Evolutionary conservation across 768 basidiomycete genomes (phyloP), one percentile per base, ranked within the genome.

Genomic region (Leucocoprinus birnbaumii): DNA sequence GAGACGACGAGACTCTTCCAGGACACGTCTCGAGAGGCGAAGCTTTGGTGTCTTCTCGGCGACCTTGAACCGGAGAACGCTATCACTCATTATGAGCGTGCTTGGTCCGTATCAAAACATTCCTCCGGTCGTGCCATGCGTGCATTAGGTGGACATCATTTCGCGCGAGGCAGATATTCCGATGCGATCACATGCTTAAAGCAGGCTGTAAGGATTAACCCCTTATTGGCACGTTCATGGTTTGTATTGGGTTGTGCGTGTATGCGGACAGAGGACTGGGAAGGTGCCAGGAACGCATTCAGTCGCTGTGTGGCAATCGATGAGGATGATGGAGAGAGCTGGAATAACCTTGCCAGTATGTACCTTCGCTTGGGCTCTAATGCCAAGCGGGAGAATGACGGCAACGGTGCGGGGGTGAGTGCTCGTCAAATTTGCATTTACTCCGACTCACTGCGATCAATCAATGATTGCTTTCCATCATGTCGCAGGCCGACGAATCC

Each of bases 301-400:
- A 74, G 74, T 48, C 79, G 95, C 13, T 94, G 93, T 62, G 94
- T 98, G 0, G 74, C 83, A 11, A 86, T 98, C 56, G 96, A 98
- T 57, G 93, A 95, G 56, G 97, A 98, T 61, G 95, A 99, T 64
- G 93, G 84, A 3, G 96, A 98, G 77, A 96, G 94, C 61, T 98
- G 97, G 97, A 96, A 89, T 62, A 99, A 99, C 68, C 75, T 99
- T 59, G 97, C 96, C 31, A 94, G 88, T 55, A 86, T 94, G 66
- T 97, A 98, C 71, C 81, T 99, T 58, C 86, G 92, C 44, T 79
- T 96, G 68, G 87, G 84, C 10, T 77, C 77, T 59, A 48, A 61
- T 65, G 59, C 71, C 62, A 56, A 63, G 63, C 57, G 54, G n/a
- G n/a, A n/a, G 54, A 57, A 55, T 13, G 59, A 63, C 31, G 65